Evolutionary conservation across 2,329 filamentous ascomycete genomes (phyloP).

Genomic region (Hymenoscyphus infarciens): DNA sequence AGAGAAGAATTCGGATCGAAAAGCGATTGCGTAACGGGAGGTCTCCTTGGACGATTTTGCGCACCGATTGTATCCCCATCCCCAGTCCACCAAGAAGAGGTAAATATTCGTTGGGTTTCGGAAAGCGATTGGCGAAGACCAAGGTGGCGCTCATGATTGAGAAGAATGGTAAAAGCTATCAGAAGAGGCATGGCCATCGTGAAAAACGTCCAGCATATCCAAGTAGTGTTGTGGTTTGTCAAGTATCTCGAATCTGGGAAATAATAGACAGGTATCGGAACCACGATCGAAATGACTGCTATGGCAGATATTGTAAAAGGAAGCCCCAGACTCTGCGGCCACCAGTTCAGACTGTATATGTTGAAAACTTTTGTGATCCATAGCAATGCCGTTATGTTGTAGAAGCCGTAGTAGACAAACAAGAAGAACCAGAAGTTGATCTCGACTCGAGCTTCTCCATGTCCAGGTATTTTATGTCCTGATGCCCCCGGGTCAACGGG

Average conservation of each 20-base stretch:
- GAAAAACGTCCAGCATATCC: constrained; percentile 67
- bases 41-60: constrained; percentile 39
- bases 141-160: constrained; percentile 61
- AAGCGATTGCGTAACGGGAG: constrained; percentile 35
- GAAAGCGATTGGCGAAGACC: constrained; percentile 57
- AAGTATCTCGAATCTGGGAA: constrained; percentile 50
- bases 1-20: constrained; percentile 34
- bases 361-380: constrained; percentile 73
- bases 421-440: constrained; percentile 72
- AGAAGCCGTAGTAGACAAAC: constrained; percentile 66
- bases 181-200: constrained; percentile 68
- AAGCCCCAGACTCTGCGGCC: constrained; percentile 62
- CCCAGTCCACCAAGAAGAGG: constrained; percentile 62
- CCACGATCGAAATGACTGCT: constrained; percentile 55
- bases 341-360: constrained; percentile 69
- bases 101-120: constrained; percentile 66
- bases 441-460: constrained; percentile 59
- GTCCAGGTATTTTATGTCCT: constrained; percentile 51
- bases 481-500: constrained; percentile 10
- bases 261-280: constrained; percentile 58
- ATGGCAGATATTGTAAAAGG: constrained; percentile 61
- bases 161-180: constrained; percentile 61
- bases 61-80: constrained; percentile 45
- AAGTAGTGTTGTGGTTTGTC: constrained; percentile 60
- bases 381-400: constrained; percentile 63